Conservation (phyloP, 192 early-diverging fungal species). For the Martensiomyces pterosporus region DNA sequence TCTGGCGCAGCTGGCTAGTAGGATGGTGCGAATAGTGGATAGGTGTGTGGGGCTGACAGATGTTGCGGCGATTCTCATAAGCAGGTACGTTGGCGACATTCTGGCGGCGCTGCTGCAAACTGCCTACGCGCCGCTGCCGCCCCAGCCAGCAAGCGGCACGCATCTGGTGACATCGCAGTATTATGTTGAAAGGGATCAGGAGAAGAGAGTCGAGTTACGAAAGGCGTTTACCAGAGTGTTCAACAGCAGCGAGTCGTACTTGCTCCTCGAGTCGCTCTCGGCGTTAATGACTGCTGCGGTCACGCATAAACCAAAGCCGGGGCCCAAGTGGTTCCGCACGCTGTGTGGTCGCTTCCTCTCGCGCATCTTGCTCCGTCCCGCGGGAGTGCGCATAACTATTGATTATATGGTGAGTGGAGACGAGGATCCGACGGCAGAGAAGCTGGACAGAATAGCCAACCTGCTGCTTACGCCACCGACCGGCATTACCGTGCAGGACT, state of each 20-base stretch:
- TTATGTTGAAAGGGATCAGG: conserved; percentile 33
- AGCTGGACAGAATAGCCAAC: conserved; percentile 29
- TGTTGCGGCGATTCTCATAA: conserved; percentile 53
- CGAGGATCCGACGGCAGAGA: conserved; percentile 22
- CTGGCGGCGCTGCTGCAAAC: conserved; percentile 64
- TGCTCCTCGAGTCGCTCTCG: conserved; percentile 65
- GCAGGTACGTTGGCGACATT: conserved; percentile 60
- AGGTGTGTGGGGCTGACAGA: conserved; percentile 23
- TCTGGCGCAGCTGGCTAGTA: conserved; percentile 1
- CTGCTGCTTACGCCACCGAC: conserved; percentile 33
- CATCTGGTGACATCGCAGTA: conserved; percentile 20
- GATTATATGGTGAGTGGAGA: conserved; percentile 63
- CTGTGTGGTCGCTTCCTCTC: conserved; percentile 67
- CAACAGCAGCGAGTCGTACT: conserved; percentile 50
- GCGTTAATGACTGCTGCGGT: conserved; percentile 56
- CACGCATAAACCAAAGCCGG: conserved; percentile 30
- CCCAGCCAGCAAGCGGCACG: background rate
- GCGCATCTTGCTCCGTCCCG: conserved; percentile 59
- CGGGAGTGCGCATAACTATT: conserved; percentile 59
- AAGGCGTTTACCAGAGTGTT: conserved; percentile 37
- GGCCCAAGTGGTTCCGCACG: conserved; percentile 59
- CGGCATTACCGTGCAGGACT: conserved; percentile 1
- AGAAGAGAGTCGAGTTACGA: conserved; percentile 15
- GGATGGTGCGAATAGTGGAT: conserved; percentile 16
- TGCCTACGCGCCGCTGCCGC: conserved; percentile 61